Conservation (phyloP, 1,139 yeast genomes). For the Pichia sp. region DNA sequence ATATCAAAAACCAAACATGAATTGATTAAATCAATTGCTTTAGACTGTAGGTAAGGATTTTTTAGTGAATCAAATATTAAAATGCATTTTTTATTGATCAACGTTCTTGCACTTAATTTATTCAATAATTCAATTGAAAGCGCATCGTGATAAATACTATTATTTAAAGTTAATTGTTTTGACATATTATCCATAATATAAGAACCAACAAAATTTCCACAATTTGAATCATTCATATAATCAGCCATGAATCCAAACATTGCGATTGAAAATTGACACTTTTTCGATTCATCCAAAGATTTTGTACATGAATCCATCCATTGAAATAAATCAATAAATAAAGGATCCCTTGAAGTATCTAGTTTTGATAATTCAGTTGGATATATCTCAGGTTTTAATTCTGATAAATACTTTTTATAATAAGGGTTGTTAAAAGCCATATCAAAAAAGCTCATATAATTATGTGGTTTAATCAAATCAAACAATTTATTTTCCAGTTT, state of each 20-base stretch:
- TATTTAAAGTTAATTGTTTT: slow-evolving; percentile 26
- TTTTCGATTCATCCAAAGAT: slow-evolving; percentile 37
- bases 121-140: slow-evolving; percentile 36
- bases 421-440: slow-evolving; percentile 42
- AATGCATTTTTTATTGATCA: slow-evolving; percentile 34
- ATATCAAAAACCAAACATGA: slow-evolving; percentile 51
- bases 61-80: slow-evolving; percentile 36
- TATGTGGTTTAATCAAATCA: slow-evolving; percentile 44
- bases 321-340: slow-evolving; percentile 31
- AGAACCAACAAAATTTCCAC: slow-evolving; percentile 26
- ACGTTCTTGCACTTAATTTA: slow-evolving; percentile 39
- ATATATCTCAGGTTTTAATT: slow-evolving; percentile 11
- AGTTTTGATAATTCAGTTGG: slow-evolving; percentile 3
- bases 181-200: slow-evolving; percentile 28
- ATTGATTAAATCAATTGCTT: slow-evolving; percentile 40
- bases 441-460: slow-evolving; percentile 48
- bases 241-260: slow-evolving; percentile 36
- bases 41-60: slow-evolving; percentile 15
- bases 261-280: slow-evolving; percentile 37
- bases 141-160: slow-evolving; percentile 23
- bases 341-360: slow-evolving; percentile 16
- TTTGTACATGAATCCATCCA: slow-evolving; percentile 40
- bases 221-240: slow-evolving; percentile 19
- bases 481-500: slow-evolving; percentile 43
- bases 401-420: slow-evolving; percentile 25